Conservation (phyloP, 495 filamentous ascomycete species). For the Geoglossum glabrum region DNA sequence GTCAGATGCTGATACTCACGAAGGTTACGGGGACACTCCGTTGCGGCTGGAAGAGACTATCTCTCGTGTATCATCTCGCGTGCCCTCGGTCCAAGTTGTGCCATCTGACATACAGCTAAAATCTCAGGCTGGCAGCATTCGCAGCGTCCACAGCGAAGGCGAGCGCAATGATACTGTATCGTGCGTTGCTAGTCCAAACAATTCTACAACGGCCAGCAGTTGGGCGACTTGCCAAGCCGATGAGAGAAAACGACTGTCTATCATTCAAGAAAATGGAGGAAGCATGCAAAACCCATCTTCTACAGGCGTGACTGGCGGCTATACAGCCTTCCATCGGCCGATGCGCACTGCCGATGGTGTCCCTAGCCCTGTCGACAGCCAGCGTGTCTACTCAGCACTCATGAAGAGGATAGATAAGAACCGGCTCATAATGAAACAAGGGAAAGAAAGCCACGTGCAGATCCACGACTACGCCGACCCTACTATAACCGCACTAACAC, state of each 20-base stretch:
- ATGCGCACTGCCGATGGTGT: conserved; percentile 2
- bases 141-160: conserved; percentile 27
- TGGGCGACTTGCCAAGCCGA: conserved; percentile 18
- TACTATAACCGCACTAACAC: background rate
- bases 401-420: conserved; percentile 40
- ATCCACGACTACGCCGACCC: background rate
- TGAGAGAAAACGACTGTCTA: conserved; percentile 38
- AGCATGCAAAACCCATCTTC: conserved; percentile 16
- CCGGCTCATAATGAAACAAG: conserved; percentile 1
- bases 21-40: conserved; percentile 12
- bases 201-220: conserved; percentile 36
- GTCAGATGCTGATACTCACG: conserved; percentile 7
- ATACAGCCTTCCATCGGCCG: conserved; percentile 8
- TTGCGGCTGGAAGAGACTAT: conserved; percentile 18
- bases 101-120: conserved; percentile 20
- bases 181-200: conserved; percentile 57
- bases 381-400: conserved; percentile 52
- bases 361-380: conserved; percentile 30
- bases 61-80: conserved; percentile 21
- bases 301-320: background rate
- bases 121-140: conserved; percentile 29
- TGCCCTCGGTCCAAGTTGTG: conserved; percentile 21
- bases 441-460: background rate
- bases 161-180: conserved; percentile 34
- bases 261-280: conserved; percentile 43